Base-by-base conservation (phyloP, 2,329 filamentous ascomycete genomes). In the Botryosphaeria dothidea region DNA sequence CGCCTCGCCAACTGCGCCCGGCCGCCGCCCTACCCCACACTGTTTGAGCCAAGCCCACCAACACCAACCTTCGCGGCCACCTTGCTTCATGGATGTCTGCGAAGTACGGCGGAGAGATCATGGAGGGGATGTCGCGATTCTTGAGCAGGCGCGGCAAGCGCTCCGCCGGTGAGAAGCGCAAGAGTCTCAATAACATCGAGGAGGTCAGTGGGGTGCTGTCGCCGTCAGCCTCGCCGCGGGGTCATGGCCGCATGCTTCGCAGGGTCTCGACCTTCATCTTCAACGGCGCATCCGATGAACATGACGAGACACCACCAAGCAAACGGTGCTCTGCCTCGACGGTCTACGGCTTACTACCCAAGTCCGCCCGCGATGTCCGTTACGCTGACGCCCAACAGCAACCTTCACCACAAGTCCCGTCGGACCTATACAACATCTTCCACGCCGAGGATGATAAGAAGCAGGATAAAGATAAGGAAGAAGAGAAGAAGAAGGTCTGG, bases 81-180 rank as follows among this genome's bases (percentile, higher is more conserved):
- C 17, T 31, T 60, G 31, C 66, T 66, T 66, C 38, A 68, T 68
- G 67, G 67, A 68, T 68, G 67, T 68, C 67, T 65, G 45, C 65
- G 60, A 66, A 49, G 60, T 52, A 41, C 58, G 64, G 64, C 27
- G 61, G 29, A 64, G 58, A 65, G 58, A 79, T 68, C 68, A 82
- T 83, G 80, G 81, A 79, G 71, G 80, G 78, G 73, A 79, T 84
- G 68, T 88, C 86, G 74, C 88, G 89, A 71, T 88, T 92, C 75
- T 86, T 91, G 66, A 91, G 86, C 76, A 83, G 89, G 70, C 86
- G 89, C 69, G 90, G 92, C 72, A 92, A 81, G 76, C 71, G 71
- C 58, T 60, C 54, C 34, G 41, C 43, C 63, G 63, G 63, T 65
- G 77, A 77, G 67, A 78, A 78, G 69, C 76, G 73, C 69, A 67